Base-by-base conservation (phyloP, 2,329 filamentous ascomycete species). In the Verticillium zaregamsianum region DNA sequence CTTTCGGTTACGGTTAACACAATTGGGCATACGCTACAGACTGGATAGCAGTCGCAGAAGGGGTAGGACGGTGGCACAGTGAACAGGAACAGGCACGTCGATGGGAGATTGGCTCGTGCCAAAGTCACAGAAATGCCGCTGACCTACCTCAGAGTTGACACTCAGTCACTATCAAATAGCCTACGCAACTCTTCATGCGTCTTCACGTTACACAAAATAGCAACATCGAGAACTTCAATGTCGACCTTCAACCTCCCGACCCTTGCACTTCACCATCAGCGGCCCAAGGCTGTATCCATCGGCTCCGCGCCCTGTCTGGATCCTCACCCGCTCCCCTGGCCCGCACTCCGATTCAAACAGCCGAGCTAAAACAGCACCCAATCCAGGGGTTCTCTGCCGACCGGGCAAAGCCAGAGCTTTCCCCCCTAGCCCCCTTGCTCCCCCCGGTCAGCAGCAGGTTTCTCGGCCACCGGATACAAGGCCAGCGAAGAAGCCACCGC, bases 361-460 rank as follows among this genome's bases (percentile, higher is more conserved):
- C 57, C 57, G 57, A 58, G 57, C 57, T 58, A 58, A 49, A 58
- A 58, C 37, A 58, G 57, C 57, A 58, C 40, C 28, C 28, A 45
- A 40, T 45, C 57, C 57, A 58, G 57, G 57, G 57, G 57, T 40
- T 25, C 35, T 49, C 31, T 58, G 39, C 57, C 57, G 57, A 31
- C 15, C 23, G 32, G 25, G 57, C 40, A 25, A 45, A 45, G 37
- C 57, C 57, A 58, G 57, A 58, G 57, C 57, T 58, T 14, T 9
- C 17, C 20, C 37, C 45, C 45, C 45, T 49, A 49, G 20, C 45
- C 45, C 33, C 33, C 11, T 9, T 35, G 14, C 33, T 35, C 9
- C 9, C 33, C 33, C 33, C 28, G 28, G 28, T 28, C 28, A 25
- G n/a, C 45, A 49, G 20, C 45, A 23, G 45, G 45, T 49, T 49